phyloP scores from a whole-genome alignment of 2,329 filamentous ascomycete genomes.

The Neonectria faginata region DNA sequence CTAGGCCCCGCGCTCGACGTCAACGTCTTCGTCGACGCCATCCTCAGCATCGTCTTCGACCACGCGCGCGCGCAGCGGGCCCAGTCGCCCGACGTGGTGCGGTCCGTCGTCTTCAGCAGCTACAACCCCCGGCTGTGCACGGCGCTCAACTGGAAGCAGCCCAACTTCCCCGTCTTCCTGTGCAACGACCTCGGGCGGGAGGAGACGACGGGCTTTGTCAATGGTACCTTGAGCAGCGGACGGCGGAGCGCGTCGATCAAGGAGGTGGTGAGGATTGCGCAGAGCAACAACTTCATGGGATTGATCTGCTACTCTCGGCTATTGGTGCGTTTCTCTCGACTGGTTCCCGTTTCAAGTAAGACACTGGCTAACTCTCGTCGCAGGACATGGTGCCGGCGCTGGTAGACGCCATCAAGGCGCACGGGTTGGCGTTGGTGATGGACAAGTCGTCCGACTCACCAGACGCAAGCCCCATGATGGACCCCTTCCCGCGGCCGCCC shows the following conservation, averaged over 20 bases:
- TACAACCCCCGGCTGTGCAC: slow-evolving; percentile 93
- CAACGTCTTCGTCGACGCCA: slow-evolving; percentile 86
- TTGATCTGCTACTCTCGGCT: slow-evolving; percentile 89
- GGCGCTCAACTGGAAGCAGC: slow-evolving; percentile 98
- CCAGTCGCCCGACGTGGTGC: slow-evolving; percentile 76
- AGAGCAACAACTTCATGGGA: slow-evolving; percentile 98
- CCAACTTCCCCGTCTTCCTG: slow-evolving; percentile 95
- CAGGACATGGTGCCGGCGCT: slow-evolving; percentile 94
- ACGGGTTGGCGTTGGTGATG: slow-evolving; percentile 90
- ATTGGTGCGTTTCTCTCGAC: slow-evolving; percentile 69
- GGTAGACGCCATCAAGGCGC: slow-evolving; percentile 92
- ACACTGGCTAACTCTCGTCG: slow-evolving; percentile 2
- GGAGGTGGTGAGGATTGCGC: slow-evolving; percentile 91
- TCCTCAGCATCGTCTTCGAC: slow-evolving; percentile 89
- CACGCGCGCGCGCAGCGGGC: slow-evolving; percentile 78
- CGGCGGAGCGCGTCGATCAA: slow-evolving; percentile 87
- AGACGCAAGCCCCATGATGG: slow-evolving; percentile 54
- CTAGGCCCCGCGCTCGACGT: slow-evolving; percentile 83
- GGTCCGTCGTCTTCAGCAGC: slow-evolving; percentile 93
- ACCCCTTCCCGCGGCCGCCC: slow-evolving; percentile 72
- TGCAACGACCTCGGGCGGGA: slow-evolving; percentile 89
- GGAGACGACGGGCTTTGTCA: slow-evolving; percentile 55
- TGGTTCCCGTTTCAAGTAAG: neutral
- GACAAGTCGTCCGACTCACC: slow-evolving; percentile 77
- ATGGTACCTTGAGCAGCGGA: slow-evolving; percentile 67